Base-by-base conservation (phyloP, 2,329 filamentous ascomycete species). In the Tolypocladium guangdongense region DNA sequence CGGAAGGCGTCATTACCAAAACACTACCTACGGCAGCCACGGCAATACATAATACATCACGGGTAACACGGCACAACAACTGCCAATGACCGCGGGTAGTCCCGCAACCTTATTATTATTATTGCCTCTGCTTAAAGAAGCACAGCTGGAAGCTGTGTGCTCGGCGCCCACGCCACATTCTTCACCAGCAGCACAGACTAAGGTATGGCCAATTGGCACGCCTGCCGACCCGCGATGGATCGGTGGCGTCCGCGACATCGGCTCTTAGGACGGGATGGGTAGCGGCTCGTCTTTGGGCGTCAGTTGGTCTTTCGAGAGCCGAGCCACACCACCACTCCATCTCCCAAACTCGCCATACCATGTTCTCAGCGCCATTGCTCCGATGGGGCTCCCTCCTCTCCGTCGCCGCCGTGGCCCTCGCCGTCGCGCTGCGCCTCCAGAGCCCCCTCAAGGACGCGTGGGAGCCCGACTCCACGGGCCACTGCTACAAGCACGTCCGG, bases 401-500 rank as follows among this genome's bases (percentile, higher is more conserved):
- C 48, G 54, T 64, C 50, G 56, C 60, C 27, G 60, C 65, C 43
- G 60, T 67, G 37, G 66, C 65, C 38, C 55, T 71, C 32, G 67
- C 67, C 11, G 56, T 70, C 12, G 64, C 64, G 22, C 59, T 65
- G 45, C 62, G 59, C 49, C 60, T 51, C 47, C 46, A 48, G 45
- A 14, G 37, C 14, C 43, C 43, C 24, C 43, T 46, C 24, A 3
- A 4, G 3, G 7, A 0, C 16, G 16, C 16, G 22, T 20, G 55
- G 38, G 41, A 36, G 14, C 47, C 47, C 10, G 43, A 52, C 41
- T 50, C 56, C 11, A 52, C 54, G 1, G 71, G 65, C 2, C 65
- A 69, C 58, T 76, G 73, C 66, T 76, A 76, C 58, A 63, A 64
- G 4, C 59, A 64, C 43, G 55, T 76, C 30, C 61, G 66, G 39